phyloP scores from a whole-genome alignment of 2,329 filamentous ascomycete species.

The Phialocephala subalpina region DNA sequence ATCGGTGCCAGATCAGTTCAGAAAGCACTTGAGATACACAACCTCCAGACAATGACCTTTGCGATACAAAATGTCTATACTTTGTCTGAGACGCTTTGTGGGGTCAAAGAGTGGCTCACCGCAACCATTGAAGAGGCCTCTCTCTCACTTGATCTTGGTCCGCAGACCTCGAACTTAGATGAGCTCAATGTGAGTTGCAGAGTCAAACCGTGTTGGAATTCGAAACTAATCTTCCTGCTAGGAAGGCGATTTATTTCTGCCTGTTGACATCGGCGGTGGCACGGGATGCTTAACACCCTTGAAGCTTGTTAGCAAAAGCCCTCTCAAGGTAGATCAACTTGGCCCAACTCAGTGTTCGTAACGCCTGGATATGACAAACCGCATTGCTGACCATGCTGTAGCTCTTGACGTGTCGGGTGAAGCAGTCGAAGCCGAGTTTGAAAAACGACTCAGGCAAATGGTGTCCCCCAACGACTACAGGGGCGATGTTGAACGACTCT shows the following conservation, averaged over 20 bases:
- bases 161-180: slow-evolving; percentile 16
- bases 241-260: slow-evolving; percentile 23
- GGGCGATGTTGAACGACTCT: slow-evolving; percentile 13
- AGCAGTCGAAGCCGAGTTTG: slow-evolving; percentile 28
- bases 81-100: slow-evolving; percentile 27
- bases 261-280: slow-evolving; percentile 26
- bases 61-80: slow-evolving; percentile 30
- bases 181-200: slow-evolving; percentile 17
- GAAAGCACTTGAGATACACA: slow-evolving; percentile 20
- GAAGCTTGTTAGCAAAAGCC: slow-evolving; percentile 20
- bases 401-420: neutral
- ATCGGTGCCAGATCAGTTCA: slow-evolving; percentile 19
- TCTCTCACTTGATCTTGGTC: slow-evolving; percentile 9
- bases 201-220: neutral
- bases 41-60: slow-evolving; percentile 17
- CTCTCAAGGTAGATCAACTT: slow-evolving; percentile 22
- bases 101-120: slow-evolving; percentile 29
- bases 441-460: slow-evolving; percentile 3
- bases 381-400: too few relatives aligned
- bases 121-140: slow-evolving; percentile 11
- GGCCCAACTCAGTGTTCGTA: too few relatives aligned
- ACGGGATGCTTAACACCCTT: slow-evolving; percentile 28
- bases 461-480: slow-evolving; percentile 16
- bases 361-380: too few relatives aligned
- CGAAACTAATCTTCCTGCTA: slow-evolving; percentile 3